These are phyloP conservation scores for Dryas integrifolia DNA, from an alignment of 331 rosid genomes.

Conservation along the genomic window DNA sequence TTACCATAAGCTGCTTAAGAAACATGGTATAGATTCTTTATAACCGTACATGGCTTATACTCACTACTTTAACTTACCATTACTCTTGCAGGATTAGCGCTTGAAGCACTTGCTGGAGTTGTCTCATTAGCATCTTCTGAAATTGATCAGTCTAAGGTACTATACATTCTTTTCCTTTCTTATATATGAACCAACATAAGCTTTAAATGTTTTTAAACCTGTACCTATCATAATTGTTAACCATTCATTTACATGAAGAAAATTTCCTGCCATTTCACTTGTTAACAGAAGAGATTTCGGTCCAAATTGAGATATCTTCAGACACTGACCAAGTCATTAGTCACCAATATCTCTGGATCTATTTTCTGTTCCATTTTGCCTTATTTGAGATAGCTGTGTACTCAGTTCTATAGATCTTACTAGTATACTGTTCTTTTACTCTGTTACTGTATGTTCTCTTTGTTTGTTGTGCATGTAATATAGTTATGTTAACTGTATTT, in stretches of 20 bases:
- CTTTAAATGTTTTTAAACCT: neutral
- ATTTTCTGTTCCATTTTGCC: neutral
- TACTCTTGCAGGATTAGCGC: slow-evolving; percentile 71
- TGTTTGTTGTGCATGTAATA: neutral
- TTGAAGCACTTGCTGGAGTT: slow-evolving; percentile 92
- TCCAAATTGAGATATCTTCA: neutral
- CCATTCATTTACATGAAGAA: neutral
- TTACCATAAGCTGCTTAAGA: slow-evolving; percentile 6
- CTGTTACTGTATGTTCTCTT: neutral
- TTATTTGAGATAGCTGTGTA: neutral
- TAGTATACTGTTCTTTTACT: neutral
- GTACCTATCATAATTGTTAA: neutral
- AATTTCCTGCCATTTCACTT: neutral
- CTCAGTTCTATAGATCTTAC: neutral
- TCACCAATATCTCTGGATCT: neutral
- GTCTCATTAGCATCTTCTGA: slow-evolving; percentile 77
- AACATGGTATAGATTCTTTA: neutral
- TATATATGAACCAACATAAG: neutral
- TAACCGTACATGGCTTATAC: neutral
- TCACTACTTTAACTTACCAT: slow-evolving; percentile 23
- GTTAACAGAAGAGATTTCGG: neutral
- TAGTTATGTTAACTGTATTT: neutral
- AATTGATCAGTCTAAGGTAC: slow-evolving; percentile 69
- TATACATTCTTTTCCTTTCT: neutral
- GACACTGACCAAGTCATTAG: neutral